Conservation (phyloP, 129 eudicot genomes). For the Rutidosis leptorrhynchoides region DNA sequence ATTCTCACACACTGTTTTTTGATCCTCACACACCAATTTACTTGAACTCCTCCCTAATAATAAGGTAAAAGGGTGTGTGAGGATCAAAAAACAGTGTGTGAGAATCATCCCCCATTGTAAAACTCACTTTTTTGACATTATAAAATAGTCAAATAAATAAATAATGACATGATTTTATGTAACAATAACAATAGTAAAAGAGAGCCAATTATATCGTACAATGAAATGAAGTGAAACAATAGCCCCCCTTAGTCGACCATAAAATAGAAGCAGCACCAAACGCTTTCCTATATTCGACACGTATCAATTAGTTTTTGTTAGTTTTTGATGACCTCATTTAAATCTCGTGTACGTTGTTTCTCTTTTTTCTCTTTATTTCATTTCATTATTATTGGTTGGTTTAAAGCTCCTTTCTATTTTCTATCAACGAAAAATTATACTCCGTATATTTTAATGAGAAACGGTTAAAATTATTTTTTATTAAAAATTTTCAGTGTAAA, state of each 20-base stretch:
- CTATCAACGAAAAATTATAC: slow-evolving; percentile 17
- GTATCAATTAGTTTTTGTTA: slow-evolving; percentile 13
- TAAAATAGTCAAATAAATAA: neutral
- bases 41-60: too few relatives aligned
- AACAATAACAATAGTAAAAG: neutral
- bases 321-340: slow-evolving; percentile 14
- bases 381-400: slow-evolving; percentile 38
- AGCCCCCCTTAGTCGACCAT: slow-evolving; percentile 11
- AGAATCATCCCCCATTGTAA: too few relatives aligned
- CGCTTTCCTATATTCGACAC: slow-evolving; percentile 32
- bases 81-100: too few relatives aligned
- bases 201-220: neutral
- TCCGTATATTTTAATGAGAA: slow-evolving; percentile 1
- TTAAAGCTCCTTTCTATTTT: slow-evolving; percentile 32
- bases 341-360: slow-evolving; percentile 26
- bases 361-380: slow-evolving; percentile 20
- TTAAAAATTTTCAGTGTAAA: neutral
- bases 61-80: too few relatives aligned
- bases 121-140: neutral
- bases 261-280: slow-evolving; percentile 26
- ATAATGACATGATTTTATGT: neutral
- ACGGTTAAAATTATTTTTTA: slow-evolving; percentile 14
- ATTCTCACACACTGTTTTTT: too few relatives aligned
- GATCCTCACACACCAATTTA: too few relatives aligned
- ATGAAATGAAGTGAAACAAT: neutral